Evolutionary conservation across 331 rosid genomes (phyloP).

Genomic region (Rhamnella rubrinervis): DNA sequence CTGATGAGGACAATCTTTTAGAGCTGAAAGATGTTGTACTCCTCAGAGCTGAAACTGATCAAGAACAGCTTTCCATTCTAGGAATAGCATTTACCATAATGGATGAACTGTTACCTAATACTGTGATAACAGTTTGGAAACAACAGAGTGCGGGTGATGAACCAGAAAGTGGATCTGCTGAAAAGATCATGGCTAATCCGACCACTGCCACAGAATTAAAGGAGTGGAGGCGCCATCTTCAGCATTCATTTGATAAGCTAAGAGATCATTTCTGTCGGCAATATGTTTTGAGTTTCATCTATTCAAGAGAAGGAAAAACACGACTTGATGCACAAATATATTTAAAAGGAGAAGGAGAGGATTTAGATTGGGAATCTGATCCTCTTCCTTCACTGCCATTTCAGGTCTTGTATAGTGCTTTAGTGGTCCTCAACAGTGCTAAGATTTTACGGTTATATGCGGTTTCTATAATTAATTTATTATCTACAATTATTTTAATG

Average conservation of each 20-base stretch:
- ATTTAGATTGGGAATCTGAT: constrained; percentile 56
- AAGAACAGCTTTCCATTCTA: constrained; percentile 86
- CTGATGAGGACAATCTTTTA: constrained; percentile 83
- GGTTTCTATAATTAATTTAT: too few species aligned
- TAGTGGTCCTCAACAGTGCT: constrained; percentile 16
- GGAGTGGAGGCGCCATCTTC: constrained; percentile 95
- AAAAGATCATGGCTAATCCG: constrained; percentile 44
- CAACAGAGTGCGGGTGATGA: constrained; percentile 52
- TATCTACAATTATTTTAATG: too few species aligned
- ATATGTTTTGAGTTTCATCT: constrained; percentile 86
- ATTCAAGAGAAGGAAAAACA: constrained; percentile 94
- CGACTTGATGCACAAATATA: constrained; percentile 79
- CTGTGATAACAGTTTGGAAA: constrained; percentile 70
- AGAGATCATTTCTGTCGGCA: constrained; percentile 92
- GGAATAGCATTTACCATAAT: constrained; percentile 87
- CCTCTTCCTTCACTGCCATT: constrained; percentile 94
- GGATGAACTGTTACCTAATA: constrained; percentile 79
- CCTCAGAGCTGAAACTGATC: constrained; percentile 91
- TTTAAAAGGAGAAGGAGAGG: constrained; percentile 58
- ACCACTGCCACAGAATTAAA: constrained; percentile 63
- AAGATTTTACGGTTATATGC: background rate
- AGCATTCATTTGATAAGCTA: constrained; percentile 91
- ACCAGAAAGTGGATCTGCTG: constrained; percentile 45
- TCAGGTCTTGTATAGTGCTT: constrained; percentile 62
- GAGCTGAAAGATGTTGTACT: constrained; percentile 70